Conservation (phyloP, 768 basidiomycete species). For the Phlegmacium glaucopus region DNA sequence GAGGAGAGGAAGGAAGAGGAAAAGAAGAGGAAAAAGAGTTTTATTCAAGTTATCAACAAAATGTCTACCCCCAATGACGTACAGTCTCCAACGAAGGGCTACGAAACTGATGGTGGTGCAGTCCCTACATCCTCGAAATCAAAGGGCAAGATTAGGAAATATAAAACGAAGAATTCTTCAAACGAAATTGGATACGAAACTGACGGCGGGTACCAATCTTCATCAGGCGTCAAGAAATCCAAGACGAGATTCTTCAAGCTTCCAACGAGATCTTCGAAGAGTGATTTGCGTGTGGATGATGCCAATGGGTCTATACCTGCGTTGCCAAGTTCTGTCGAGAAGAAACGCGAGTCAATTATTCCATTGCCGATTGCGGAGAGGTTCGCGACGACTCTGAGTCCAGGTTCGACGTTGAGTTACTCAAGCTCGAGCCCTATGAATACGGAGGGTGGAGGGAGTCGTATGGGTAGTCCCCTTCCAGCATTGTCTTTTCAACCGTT, state of each 20-base stretch:
- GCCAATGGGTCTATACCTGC: conserved; percentile 14
- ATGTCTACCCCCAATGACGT: not conserved
- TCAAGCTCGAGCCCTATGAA: not conserved
- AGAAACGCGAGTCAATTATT: conserved; percentile 24
- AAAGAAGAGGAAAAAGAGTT: conserved; percentile 13
- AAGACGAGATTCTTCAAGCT: conserved; percentile 44
- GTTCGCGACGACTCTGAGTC: conserved; percentile 36
- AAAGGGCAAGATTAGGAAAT: conserved; percentile 27
- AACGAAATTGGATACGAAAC: conserved; percentile 37
- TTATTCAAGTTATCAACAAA: not conserved
- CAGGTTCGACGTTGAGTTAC: not conserved
- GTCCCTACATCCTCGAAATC: conserved; percentile 9
- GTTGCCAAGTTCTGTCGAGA: conserved; percentile 12
- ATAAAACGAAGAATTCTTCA: conserved; percentile 11
- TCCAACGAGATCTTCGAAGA: conserved; percentile 35
- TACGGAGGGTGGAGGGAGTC: not conserved
- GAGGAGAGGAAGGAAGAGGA: conserved; percentile 19
- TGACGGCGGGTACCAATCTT: conserved; percentile 25
- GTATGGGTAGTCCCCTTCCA: conserved; percentile 1
- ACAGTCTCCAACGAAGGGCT: conserved; percentile 5
- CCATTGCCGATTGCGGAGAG: conserved; percentile 44
- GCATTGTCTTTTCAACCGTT: conserved; percentile 3
- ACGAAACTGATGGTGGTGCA: conserved; percentile 26
- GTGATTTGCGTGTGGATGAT: conserved; percentile 29
- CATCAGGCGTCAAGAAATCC: conserved; percentile 28